Evolutionary conservation across 1,284 basidiomycete species (phyloP).

Genomic region (Somion occarium): DNA sequence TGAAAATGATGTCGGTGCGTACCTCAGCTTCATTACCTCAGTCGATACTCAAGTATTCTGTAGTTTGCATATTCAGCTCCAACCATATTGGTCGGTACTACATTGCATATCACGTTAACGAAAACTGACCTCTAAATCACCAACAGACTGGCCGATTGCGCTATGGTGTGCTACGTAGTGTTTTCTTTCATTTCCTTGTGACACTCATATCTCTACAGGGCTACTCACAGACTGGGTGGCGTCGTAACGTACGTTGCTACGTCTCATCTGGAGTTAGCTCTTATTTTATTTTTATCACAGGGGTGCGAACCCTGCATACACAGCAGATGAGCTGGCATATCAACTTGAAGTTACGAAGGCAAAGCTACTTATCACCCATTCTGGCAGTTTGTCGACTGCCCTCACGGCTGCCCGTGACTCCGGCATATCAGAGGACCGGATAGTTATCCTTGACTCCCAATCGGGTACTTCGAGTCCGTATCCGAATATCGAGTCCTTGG

Average conservation of each 20-base stretch:
- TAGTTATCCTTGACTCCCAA: slow-evolving; percentile 48
- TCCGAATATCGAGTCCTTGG: slow-evolving; percentile 47
- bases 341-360: slow-evolving; percentile 54
- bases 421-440: slow-evolving; percentile 47
- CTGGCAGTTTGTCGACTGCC: slow-evolving; percentile 45
- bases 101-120: not conserved
- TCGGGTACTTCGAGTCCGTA: slow-evolving; percentile 4
- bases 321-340: slow-evolving; percentile 59
- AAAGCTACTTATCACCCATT: slow-evolving; percentile 54
- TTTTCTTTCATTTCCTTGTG: not conserved
- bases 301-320: slow-evolving; percentile 67
- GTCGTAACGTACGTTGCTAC: slow-evolving; percentile 44
- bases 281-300: slow-evolving; percentile 19
- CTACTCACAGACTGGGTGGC: slow-evolving; percentile 66
- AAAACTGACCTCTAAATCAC: not conserved
- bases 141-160: slow-evolving; percentile 61
- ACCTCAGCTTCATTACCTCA: not conserved
- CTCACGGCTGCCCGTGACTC: slow-evolving; percentile 45
- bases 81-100: slow-evolving; percentile 23
- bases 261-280: not conserved
- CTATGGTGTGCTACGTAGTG: slow-evolving; percentile 46
- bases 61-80: slow-evolving; percentile 21
- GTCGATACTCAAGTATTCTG: not conserved
- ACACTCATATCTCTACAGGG: slow-evolving; percentile 33
- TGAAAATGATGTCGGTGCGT: slow-evolving; percentile 20